Base-by-base conservation (phyloP, 768 basidiomycete genomes). In the Termitomyces sp. region DNA sequence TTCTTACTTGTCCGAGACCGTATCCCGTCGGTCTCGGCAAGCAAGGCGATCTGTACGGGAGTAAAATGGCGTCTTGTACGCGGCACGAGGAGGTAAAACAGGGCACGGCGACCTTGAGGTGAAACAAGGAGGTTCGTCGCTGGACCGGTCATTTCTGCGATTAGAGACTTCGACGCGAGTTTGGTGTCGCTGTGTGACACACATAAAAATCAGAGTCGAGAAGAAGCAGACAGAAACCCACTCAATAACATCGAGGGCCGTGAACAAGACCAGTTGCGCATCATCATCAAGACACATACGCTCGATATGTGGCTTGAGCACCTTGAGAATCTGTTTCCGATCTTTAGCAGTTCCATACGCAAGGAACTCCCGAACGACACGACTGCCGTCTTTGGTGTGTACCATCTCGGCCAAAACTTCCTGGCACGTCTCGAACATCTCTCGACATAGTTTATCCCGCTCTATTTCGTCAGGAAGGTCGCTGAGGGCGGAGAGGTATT, bases 331-430 rank as follows among this genome's bases (percentile, higher is more conserved):
- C 60, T 88, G 86, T 80, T 97, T 98, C 54, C 95, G 83, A 69
- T 97, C 94, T 89, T 97, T 98, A 4, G 95, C 92, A 12, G 81
- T 83, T 5, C 92, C 92, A 43, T 81, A 79, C 0, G 87, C 91
- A 37, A 96, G 78, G 69, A 97, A 90, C 60, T 94, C 87, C 42
- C 95, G 84, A 3, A 90, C 93, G 27, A 82, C 86, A 21, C 90
- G 84, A 57, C 92, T 91, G 19, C 95, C 95, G 63, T 96, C 91
- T 66, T 85, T 92, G 16, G 95, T 98, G 65, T 98, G 95, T 0
- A 95, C 92, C 81, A 96, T 90, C 67, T 97, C 95, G 0, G 94
- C 87, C 7, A 96, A 75, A 19, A 88, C 80, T 41, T 96, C 94
- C 60, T 92, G 86, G 63, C 89, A 93, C 87, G 77, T 85, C 63